Conservation (phyloP, 495 filamentous ascomycete genomes). For the Penicillium bialowiezense region DNA sequence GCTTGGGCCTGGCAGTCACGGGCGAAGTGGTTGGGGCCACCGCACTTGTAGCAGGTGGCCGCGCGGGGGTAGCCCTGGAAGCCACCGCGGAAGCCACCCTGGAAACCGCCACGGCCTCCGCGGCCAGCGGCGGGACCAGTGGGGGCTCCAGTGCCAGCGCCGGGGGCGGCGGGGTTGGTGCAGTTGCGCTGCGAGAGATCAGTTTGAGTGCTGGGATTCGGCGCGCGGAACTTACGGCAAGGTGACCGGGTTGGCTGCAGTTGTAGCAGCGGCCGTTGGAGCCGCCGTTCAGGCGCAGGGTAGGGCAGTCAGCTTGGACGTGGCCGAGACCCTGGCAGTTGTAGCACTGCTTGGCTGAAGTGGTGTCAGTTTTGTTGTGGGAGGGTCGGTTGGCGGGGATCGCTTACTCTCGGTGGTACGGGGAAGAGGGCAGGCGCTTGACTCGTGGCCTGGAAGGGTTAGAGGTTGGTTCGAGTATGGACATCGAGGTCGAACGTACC, state of each 20-base stretch:
- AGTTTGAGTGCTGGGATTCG: not conserved
- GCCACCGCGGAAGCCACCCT: constrained; percentile 63
- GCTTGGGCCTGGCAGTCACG: constrained; percentile 99
- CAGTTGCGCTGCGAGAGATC: constrained; percentile 65
- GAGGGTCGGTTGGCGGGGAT: not conserved
- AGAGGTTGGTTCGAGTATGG: constrained; percentile 23
- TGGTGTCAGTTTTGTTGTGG: constrained; percentile 21
- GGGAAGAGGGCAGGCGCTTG: constrained; percentile 92
- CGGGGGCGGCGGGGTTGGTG: constrained; percentile 62
- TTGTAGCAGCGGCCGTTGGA: constrained; percentile 90
- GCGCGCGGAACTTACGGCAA: constrained; percentile 58
- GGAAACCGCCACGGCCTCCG: constrained; percentile 62
- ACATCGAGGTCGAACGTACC: constrained; percentile 48
- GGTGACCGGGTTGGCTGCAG: constrained; percentile 88
- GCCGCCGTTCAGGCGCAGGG: constrained; percentile 82
- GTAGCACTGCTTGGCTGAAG: constrained; percentile 93
- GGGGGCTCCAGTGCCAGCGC: constrained; percentile 42
- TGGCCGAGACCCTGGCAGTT: constrained; percentile 98
- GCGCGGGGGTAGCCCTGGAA: constrained; percentile 67
- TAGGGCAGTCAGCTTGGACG: constrained; percentile 98
- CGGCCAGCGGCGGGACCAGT: constrained; percentile 62
- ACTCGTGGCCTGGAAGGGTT: constrained; percentile 79
- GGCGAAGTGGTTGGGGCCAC: constrained; percentile 97
- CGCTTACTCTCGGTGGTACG: constrained; percentile 86
- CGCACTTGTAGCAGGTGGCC: constrained; percentile 99